These are phyloP conservation scores for Salmacisia buchloeana DNA, from an alignment of 1,284 basidiomycete genomes.

Conservation along the genomic window DNA sequence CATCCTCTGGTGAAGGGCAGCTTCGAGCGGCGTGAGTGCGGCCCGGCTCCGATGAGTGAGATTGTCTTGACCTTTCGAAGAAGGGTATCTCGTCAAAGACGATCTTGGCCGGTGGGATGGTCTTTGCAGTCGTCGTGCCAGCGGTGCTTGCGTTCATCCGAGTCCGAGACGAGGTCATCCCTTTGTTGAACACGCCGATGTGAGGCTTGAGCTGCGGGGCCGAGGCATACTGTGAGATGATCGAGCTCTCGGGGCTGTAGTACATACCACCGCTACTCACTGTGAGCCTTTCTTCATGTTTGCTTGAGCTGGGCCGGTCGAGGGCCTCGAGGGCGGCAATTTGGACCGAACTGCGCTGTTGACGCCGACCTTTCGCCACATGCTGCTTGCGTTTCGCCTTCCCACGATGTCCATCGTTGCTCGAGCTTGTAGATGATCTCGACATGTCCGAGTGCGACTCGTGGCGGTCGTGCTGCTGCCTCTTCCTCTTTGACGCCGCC, in stretches of 20 bases:
- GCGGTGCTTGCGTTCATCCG: no score
- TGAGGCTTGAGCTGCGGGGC: neutral
- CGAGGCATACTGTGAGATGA: no score
- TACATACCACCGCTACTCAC: no score
- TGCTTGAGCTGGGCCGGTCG: no score
- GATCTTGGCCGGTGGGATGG: neutral
- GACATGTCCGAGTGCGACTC: neutral
- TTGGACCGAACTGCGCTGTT: no score
- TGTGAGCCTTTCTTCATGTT: no score
- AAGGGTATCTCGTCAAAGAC: neutral
- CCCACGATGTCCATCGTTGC: neutral
- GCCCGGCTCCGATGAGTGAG: no score
- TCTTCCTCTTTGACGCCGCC: neutral
- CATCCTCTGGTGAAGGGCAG: neutral
- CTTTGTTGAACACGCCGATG: slow-evolving; percentile 2
- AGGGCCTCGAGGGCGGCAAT: no score
- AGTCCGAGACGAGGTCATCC: neutral
- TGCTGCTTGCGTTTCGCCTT: neutral
- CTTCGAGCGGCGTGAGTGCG: neutral
- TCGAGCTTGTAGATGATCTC: neutral
- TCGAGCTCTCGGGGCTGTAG: no score
- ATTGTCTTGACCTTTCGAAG: neutral
- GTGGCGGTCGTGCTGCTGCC: neutral
- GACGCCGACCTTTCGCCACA: no score
- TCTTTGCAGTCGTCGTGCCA: neutral